Percentiles rank a stretch among this genome's conserved stretches.
Conservation (phyloP, 1,284 basidiomycete species). For the Melampsora americana region DNA sequence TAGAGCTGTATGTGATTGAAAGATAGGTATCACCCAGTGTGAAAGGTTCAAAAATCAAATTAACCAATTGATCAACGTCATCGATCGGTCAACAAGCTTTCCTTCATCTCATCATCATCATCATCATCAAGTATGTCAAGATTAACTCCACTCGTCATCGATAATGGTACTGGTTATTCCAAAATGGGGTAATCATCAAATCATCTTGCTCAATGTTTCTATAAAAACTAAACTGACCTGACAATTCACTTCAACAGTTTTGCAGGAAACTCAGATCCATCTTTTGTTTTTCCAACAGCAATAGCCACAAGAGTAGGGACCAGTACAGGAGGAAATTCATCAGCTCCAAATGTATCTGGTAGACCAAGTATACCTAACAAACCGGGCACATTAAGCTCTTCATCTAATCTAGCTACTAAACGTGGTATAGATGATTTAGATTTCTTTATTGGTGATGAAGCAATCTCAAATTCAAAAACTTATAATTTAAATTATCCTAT, state of each 20-base stretch:
- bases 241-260: slow-evolving; percentile 62
- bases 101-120: too few species aligned
- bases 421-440: slow-evolving; percentile 98
- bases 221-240: too few species aligned
- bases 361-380: slow-evolving; percentile 73
- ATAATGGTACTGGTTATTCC: slow-evolving; percentile 96
- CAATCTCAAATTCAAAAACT: slow-evolving; percentile 65
- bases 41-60: too few species aligned
- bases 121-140: slow-evolving; percentile 50
- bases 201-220: not conserved
- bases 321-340: slow-evolving; percentile 45
- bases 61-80: too few species aligned
- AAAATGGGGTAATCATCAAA: slow-evolving; percentile 94
- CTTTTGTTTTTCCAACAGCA: slow-evolving; percentile 62
- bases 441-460: slow-evolving; percentile 99
- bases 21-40: too few species aligned
- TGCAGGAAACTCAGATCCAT: slow-evolving; percentile 97
- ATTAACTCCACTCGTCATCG: slow-evolving; percentile 85
- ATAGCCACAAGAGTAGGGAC: slow-evolving; percentile 52
- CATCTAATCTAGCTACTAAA: slow-evolving; percentile 84
- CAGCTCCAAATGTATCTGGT: slow-evolving; percentile 43
- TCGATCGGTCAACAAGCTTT: too few species aligned
- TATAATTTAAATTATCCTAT: slow-evolving; percentile 97
- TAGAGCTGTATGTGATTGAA: too few species aligned
- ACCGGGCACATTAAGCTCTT: slow-evolving; percentile 58